Conservation (phyloP, 306 rosid genomes). For the Hippophae gyantsensis region DNA sequence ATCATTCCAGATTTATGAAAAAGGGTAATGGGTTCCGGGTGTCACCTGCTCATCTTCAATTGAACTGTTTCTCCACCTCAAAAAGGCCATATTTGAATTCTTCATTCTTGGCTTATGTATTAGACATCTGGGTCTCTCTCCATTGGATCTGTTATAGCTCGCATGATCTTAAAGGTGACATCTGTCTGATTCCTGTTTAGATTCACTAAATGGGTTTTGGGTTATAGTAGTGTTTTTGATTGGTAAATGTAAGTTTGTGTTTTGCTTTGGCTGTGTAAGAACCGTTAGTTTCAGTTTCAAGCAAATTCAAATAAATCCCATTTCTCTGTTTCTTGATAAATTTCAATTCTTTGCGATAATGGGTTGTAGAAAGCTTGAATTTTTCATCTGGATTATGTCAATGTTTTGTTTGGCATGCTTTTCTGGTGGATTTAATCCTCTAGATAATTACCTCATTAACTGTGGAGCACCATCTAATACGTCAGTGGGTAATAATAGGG, state of each 20-base stretch:
- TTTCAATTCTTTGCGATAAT: conserved; percentile 20
- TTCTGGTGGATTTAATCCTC: conserved; percentile 43
- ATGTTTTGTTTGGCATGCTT: conserved; percentile 34
- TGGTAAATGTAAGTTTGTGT: not conserved
- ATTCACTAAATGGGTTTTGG: not conserved
- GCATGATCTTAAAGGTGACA: conserved; percentile 22
- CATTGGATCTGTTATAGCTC: conserved; percentile 3
- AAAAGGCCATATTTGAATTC: conserved; percentile 11
- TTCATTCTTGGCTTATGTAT: not conserved
- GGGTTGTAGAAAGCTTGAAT: conserved; percentile 30
- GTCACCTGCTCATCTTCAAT: conserved; percentile 10
- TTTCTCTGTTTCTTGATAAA: conserved; percentile 5
- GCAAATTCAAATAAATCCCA: not conserved
- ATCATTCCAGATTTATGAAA: conserved; percentile 14
- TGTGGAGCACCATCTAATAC: conserved; percentile 55
- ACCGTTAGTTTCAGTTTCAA: conserved; percentile 11
- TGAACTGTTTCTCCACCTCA: conserved; percentile 1
- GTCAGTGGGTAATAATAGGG: conserved; percentile 35
- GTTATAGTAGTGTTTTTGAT: not conserved
- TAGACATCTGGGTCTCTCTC: conserved; percentile 19
- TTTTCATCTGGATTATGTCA: conserved; percentile 30
- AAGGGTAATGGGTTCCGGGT: not conserved
- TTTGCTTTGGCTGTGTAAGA: conserved; percentile 3
- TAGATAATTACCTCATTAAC: conserved; percentile 61
- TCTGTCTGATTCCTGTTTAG: not conserved